Base-by-base conservation (phyloP, 1,284 basidiomycete species). In the Fomitopsis pinicola region DNA sequence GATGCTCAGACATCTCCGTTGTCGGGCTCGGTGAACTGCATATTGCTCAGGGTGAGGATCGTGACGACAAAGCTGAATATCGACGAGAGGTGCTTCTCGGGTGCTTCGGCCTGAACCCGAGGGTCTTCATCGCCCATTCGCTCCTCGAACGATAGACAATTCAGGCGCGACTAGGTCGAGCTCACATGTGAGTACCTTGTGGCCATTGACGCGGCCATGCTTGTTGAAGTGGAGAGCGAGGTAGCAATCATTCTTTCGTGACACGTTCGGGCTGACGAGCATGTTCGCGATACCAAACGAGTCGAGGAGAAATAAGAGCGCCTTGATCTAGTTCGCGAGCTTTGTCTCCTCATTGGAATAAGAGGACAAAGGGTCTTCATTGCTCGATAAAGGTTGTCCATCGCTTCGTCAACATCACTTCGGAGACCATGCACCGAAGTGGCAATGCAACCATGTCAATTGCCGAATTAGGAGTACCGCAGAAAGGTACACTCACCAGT, bases 71-170 rank as follows among this genome's bases (percentile, higher is more conserved):
- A 78, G 67, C 84, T 85, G 77, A 94, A 94, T 68, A 97, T 94
- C 68, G 91, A 82, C 1, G 85, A 77, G 62, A 90, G n/a, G n/a
- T n/a, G n/a, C n/a, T n/a, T n/a, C n/a, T n/a, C n/a, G n/a, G 81
- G 73, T 95, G 91, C 72, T 95, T 95, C n/a, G 86, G 78, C 77
- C 95, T 96, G 84, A 97, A 95, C 22, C 93, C 94, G 42, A 97
- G 84, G 1, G 82, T 82, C 60, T 87, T 85, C 83, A 97, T 87
- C 4, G 93, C 87, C 4, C 5, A 92, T 88, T 33, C 95, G 88
- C 73, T 97, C 94, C 75, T 95, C 93, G 66, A 90, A 85, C 9
- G 82, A 76, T 44, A 96, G 86, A n/a, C 82, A 80, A 63, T 78
- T 81, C 28, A 97, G 80, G 5, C 94, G 85, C 22, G 86, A 87